A percentile compares a stretch with the other conserved stretches of the same genome.
phyloP scores from a whole-genome alignment of 2,329 filamentous ascomycete genomes.

The Sporothrix brunneoviolacea region DNA sequence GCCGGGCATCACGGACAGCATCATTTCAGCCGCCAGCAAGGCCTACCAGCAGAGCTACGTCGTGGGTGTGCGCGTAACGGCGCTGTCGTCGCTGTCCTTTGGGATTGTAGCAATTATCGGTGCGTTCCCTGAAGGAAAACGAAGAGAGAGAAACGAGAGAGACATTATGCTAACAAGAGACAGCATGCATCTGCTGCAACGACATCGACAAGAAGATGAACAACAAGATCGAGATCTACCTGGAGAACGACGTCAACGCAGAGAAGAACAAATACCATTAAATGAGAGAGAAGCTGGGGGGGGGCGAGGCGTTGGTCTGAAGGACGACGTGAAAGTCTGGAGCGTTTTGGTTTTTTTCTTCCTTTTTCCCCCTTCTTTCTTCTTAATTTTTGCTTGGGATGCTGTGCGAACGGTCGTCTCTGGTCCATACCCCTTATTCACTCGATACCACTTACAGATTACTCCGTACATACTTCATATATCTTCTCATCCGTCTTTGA shows the following conservation, averaged over 20 bases:
- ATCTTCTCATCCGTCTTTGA: no score
- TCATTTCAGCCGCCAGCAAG: conserved; percentile 23
- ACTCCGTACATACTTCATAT: no score
- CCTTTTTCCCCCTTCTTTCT: no score
- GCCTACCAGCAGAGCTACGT: conserved; percentile 29
- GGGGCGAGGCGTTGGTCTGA: no score
- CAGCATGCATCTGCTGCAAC: conserved; percentile 27
- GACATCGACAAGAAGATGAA: conserved; percentile 31
- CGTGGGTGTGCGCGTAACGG: conserved; percentile 24
- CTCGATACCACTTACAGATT: no score
- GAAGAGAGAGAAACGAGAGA: no score
- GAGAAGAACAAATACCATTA: conserved; percentile 26
- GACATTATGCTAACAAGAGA: no score
- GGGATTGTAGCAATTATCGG: conserved; percentile 26
- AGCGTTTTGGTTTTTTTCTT: not conserved
- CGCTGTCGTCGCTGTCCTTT: conserved; percentile 25
- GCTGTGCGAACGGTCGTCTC: no score
- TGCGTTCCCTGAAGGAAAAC: no score
- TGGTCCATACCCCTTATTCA: no score
- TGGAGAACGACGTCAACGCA: conserved; percentile 28
- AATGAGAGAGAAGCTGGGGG: not conserved
- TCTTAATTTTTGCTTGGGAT: no score
- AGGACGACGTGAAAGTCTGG: no score
- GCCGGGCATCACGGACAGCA: conserved; percentile 22
- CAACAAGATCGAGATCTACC: conserved; percentile 31